Evolutionary conservation across 306 rosid genomes (phyloP).

Genomic region (Cicer chorassanicum): DNA sequence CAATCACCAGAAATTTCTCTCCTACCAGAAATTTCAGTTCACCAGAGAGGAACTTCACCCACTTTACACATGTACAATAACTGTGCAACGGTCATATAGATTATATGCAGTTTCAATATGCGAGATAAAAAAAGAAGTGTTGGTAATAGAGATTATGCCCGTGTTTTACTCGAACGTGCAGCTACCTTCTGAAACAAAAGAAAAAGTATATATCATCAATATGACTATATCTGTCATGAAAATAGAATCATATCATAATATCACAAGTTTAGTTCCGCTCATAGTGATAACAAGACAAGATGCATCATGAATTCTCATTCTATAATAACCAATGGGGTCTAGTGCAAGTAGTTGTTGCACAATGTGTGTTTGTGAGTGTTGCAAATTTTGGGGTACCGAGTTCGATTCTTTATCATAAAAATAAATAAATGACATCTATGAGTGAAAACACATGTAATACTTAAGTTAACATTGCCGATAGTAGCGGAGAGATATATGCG

Average conservation of each 20-base stretch:
- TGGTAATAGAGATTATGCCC: conserved; percentile 32
- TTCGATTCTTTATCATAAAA: too few species aligned
- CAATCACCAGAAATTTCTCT: too few species aligned
- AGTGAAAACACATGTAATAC: background rate
- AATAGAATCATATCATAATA: background rate
- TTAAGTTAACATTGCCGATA: background rate
- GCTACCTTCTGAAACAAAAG: conserved; percentile 41
- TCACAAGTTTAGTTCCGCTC: background rate
- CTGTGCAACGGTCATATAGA: conserved; percentile 7
- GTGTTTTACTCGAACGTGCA: conserved; percentile 32
- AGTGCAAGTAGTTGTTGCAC: too few species aligned
- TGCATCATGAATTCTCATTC: background rate
- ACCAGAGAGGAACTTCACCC: too few species aligned
- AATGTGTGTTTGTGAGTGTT: too few species aligned
- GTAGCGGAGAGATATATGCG: background rate
- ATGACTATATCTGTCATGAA: conserved; percentile 3
- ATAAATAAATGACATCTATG: background rate
- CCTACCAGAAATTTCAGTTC: too few species aligned
- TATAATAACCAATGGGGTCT: background rate
- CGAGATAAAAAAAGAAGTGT: background rate
- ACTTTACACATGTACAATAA: conserved; percentile 44
- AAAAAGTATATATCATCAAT: conserved; percentile 5
- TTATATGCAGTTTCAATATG: conserved; percentile 24
- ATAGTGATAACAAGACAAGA: background rate
- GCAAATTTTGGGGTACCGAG: too few species aligned